phyloP scores from a whole-genome alignment of 805 yeast genomes.

The Barnettozyma botsteinii region DNA sequence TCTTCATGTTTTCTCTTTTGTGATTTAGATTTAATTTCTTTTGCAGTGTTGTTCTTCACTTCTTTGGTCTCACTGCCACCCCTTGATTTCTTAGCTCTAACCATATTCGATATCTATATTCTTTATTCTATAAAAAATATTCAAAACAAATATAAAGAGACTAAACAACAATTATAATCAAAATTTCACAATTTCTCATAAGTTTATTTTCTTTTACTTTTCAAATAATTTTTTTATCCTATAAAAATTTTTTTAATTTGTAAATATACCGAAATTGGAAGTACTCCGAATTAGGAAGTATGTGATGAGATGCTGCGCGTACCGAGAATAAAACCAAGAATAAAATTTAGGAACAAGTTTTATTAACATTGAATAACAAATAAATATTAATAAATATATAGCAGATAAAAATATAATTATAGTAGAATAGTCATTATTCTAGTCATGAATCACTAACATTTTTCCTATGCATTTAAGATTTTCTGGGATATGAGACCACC shows the following conservation, averaged over 20 bases:
- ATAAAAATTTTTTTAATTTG: slow-evolving; percentile 5
- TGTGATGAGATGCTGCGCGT: slow-evolving; percentile 12
- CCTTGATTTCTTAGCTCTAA: slow-evolving; percentile 5
- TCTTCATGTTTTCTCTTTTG: slow-evolving; percentile 28
- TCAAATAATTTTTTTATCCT: neutral
- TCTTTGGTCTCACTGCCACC: slow-evolving; percentile 1
- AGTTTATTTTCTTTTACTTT: neutral
- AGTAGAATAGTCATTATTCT: too few relatives aligned
- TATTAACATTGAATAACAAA: too few relatives aligned
- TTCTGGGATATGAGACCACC: too few relatives aligned
- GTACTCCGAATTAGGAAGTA: neutral
- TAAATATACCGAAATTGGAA: neutral
- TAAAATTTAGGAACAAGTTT: neutral
- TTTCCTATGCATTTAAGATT: too few relatives aligned
- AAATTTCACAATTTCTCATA: too few relatives aligned
- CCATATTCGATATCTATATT: neutral
- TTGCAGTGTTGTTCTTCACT: slow-evolving; percentile 5
- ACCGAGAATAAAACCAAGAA: neutral
- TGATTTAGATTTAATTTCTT: slow-evolving; percentile 1
- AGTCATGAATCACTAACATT: too few relatives aligned
- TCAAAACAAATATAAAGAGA: neutral
- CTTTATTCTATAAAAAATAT: neutral
- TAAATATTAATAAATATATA: too few relatives aligned
- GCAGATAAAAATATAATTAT: too few relatives aligned
- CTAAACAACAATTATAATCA: too few relatives aligned